A percentile compares a stretch with the other conserved stretches of the same genome.
These are phyloP conservation scores for Trichosphaerium sp. DNA, from an alignment of 78 protist genomes.

Conservation along the genomic window DNA sequence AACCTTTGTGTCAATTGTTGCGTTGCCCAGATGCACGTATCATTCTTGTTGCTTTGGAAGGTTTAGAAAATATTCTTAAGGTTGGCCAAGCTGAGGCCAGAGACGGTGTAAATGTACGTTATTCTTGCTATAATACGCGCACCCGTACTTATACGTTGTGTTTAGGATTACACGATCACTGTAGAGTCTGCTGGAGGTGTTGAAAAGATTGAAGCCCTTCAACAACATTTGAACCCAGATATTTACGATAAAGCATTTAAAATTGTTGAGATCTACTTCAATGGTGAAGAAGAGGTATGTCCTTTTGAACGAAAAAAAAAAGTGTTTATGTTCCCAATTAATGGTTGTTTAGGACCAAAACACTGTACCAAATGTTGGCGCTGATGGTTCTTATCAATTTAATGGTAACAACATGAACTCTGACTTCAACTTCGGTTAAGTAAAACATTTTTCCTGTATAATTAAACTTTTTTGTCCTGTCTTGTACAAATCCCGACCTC, in stretches of 20 bases:
- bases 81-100: constrained; percentile 36
- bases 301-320: too few species aligned
- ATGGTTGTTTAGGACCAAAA: too few species aligned
- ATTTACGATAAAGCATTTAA: constrained; percentile 59
- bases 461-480: too few species aligned
- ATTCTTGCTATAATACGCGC: not conserved
- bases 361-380: too few species aligned
- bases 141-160: too few species aligned
- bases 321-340: too few species aligned
- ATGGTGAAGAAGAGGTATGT: constrained; percentile 37
- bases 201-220: constrained; percentile 68
- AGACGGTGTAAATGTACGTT: not conserved
- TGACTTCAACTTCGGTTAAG: too few species aligned
- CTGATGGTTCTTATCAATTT: too few species aligned
- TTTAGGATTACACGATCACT: constrained; percentile 1
- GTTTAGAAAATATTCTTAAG: constrained; percentile 69
- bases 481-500: too few species aligned
- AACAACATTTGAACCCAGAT: constrained; percentile 63
- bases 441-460: too few species aligned
- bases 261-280: constrained; percentile 68
- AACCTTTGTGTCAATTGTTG: constrained; percentile 80
- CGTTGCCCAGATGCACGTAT: constrained; percentile 53
- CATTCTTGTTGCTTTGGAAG: constrained; percentile 83
- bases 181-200: constrained; percentile 80
- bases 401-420: too few species aligned